These are phyloP conservation scores for Obelidium mucronatum DNA, from an alignment of 192 early-diverging fungal species.

Conservation along the genomic window DNA sequence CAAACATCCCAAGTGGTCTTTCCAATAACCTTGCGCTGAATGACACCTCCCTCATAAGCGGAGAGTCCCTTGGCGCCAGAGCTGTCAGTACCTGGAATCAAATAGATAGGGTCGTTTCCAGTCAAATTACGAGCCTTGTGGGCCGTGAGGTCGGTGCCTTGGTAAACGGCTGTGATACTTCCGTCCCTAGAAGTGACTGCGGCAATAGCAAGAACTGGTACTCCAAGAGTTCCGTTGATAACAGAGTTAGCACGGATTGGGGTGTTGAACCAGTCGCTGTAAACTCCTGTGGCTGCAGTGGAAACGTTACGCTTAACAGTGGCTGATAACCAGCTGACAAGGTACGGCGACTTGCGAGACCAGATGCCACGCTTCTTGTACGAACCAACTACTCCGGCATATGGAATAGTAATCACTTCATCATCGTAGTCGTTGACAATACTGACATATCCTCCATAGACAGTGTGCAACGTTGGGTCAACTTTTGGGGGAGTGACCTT, in stretches of 20 bases:
- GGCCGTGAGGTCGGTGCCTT: not conserved
- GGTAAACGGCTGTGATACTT: not conserved
- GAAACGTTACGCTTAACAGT: conserved; percentile 35
- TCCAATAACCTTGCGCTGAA: too few species aligned
- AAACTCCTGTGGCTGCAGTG: conserved; percentile 1
- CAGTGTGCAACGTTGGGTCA: conserved; percentile 1
- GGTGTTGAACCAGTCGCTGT: not conserved
- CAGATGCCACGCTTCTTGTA: conserved; percentile 12
- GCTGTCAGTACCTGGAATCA: too few species aligned
- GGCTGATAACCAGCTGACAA: conserved; percentile 23
- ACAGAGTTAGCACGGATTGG: not conserved
- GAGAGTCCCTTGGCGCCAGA: too few species aligned
- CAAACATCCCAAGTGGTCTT: too few species aligned
- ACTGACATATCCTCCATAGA: conserved; percentile 18
- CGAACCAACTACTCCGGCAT: conserved; percentile 14
- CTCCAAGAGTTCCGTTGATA: not conserved
- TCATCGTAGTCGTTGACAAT: conserved; percentile 48
- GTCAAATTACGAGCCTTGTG: not conserved
- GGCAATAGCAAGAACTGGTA: not conserved
- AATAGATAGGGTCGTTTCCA: not conserved
- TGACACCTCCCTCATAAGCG: too few species aligned
- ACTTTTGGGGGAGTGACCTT: conserved; percentile 36
- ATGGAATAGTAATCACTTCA: conserved; percentile 32
- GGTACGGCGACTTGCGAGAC: conserved; percentile 18
- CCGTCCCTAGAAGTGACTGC: not conserved